Percentiles rank a stretch among this genome's conserved stretches.
Evolutionary conservation across 129 eudicot genomes (phyloP).

Genomic region (Lactuca sativa): DNA sequence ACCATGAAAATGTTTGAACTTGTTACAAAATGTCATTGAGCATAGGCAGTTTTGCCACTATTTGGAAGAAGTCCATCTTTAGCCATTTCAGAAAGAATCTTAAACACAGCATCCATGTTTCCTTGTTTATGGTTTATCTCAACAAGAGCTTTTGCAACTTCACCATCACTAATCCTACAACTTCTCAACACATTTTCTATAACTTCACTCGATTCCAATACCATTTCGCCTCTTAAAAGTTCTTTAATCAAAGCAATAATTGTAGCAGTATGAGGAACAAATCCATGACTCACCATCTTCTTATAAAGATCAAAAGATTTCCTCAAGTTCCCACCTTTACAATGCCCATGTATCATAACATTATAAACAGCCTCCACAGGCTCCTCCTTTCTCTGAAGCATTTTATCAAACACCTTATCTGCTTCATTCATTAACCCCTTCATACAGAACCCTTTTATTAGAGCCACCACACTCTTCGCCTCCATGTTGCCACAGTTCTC

Average conservation of each 20-base stretch:
- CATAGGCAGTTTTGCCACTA: conserved; percentile 58
- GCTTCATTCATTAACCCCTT: conserved; percentile 94
- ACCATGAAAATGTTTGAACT: neutral
- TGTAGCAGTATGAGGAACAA: conserved; percentile 75
- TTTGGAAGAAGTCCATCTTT: conserved; percentile 91
- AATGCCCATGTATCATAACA: conserved; percentile 79
- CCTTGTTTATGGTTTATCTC: conserved; percentile 86
- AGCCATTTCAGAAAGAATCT: conserved; percentile 83
- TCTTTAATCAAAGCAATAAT: conserved; percentile 70
- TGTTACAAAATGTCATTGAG: conserved; percentile 20
- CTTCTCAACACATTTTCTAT: conserved; percentile 64
- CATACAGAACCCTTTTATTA: conserved; percentile 92
- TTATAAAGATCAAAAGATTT: conserved; percentile 67
- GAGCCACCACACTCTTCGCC: conserved; percentile 58
- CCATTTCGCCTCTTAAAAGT: conserved; percentile 61
- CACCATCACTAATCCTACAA: conserved; percentile 70
- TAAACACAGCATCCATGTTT: conserved; percentile 75
- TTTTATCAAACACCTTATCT: conserved; percentile 68
- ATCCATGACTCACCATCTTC: conserved; percentile 63
- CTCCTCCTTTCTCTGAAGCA: conserved; percentile 46
- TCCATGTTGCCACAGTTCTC: conserved; percentile 60
- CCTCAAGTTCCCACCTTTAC: conserved; percentile 71
- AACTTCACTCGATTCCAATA: conserved; percentile 56
- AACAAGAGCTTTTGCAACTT: conserved; percentile 80
- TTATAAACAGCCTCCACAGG: conserved; percentile 69